phyloP scores from a whole-genome alignment of 768 basidiomycete species.

The Pleurotus salmoneostramineus region DNA sequence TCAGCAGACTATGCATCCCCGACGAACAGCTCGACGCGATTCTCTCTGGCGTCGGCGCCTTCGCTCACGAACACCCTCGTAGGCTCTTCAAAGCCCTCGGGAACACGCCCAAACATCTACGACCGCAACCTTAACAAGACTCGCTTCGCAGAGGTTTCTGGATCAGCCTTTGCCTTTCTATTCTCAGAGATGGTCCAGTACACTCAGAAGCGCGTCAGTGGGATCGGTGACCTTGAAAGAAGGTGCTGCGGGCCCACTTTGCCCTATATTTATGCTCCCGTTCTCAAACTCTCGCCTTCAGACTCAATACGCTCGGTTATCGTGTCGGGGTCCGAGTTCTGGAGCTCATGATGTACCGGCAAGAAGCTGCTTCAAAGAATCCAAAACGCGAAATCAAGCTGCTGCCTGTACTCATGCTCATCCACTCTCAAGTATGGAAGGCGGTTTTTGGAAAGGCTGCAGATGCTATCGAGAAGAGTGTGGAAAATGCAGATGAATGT shows the following conservation, averaged over 20 bases:
- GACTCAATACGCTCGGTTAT: constrained; percentile 90
- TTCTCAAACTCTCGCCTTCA: constrained; percentile 24
- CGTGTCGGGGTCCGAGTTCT: constrained; percentile 85
- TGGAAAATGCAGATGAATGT: constrained; percentile 97
- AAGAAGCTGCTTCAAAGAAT: constrained; percentile 75
- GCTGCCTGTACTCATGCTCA: constrained; percentile 86
- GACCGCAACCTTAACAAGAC: constrained; percentile 89
- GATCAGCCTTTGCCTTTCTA: constrained; percentile 82
- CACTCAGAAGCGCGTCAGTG: constrained; percentile 91
- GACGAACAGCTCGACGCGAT: constrained; percentile 59
- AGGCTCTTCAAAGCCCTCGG: constrained; percentile 29
- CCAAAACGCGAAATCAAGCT: constrained; percentile 92
- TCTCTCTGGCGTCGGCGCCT: constrained; percentile 61
- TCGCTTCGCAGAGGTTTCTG: constrained; percentile 77
- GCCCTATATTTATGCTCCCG: constrained; percentile 1
- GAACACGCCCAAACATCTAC: constrained; percentile 72
- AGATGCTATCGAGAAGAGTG: constrained; percentile 93
- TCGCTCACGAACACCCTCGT: constrained; percentile 38
- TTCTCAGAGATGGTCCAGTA: constrained; percentile 95
- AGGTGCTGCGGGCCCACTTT: constrained; percentile 41
- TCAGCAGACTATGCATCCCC: constrained; percentile 52
- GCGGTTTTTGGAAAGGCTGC: constrained; percentile 92
- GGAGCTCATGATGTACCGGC: constrained; percentile 80
- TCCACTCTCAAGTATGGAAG: constrained; percentile 94
- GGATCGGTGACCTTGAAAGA: constrained; percentile 93